Base-by-base conservation (phyloP, 2,329 filamentous ascomycete species). In the Diaporthe nobilis region DNA sequence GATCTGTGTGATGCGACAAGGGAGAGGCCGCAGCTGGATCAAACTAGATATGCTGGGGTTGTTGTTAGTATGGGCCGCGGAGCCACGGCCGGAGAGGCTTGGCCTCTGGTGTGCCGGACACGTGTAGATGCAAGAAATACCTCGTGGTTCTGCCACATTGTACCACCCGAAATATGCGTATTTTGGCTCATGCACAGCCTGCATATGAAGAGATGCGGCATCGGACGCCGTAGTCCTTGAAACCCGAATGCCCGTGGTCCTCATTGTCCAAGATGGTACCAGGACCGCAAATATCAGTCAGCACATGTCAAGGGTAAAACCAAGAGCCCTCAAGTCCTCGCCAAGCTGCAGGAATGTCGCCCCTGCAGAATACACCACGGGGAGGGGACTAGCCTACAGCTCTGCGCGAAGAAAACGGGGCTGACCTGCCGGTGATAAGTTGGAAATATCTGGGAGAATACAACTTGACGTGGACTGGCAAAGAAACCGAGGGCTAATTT, bases 341-440 rank as follows among this genome's bases (percentile, higher is more conserved):
- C 65, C 65, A 70, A 70, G 65, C 65, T 70, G 65, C 47, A 53
- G 65, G 47, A 68, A 25, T 68, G 47, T 39, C 31, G 31, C 63
- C 63, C 44, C 47, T 68, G 63, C 63, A 68, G 47, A 37, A 17
- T 25, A 39, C 57, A 31, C 60, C 3, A 51, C 63, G 63, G 63
- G n/a, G 31, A 34, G 25, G 10, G 61, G 9, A 39, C 13, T 20
- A 53, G 63, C 12, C 20, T 53, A 8, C 28, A 34, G n/a, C 22
- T 20, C 47, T 25, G 47, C 47, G 31, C 28, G 37, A 53, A 22
- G 63, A 37, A 39, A 51, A 17, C 28, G 28, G 31, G 22, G 63
- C 22, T 68, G n/a, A 20, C 47, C 31, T 31, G 31, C 31, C 31
- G 31, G 31, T 31, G 31, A 31, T 31, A 31, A 31, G 31, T 31